Evolutionary conservation across 2,329 filamentous ascomycete species (phyloP).

Genomic region (Colletotrichum sp.): DNA sequence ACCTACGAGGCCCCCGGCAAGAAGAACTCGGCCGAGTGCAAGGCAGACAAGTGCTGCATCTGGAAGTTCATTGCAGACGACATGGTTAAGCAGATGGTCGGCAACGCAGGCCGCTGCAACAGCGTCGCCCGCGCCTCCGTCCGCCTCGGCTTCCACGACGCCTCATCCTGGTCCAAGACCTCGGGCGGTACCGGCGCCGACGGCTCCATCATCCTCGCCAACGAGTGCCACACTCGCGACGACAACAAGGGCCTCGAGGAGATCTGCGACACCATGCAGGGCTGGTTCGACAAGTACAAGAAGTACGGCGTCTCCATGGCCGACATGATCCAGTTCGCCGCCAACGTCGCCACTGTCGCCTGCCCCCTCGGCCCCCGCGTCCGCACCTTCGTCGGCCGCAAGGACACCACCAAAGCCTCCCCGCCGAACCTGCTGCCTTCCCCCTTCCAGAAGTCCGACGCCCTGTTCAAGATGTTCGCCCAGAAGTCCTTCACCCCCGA

Average conservation of each 20-base stretch:
- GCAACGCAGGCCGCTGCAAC: conserved; percentile 44
- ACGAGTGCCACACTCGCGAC: conserved; percentile 38
- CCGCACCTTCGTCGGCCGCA: conserved; percentile 55
- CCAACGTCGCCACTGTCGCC: conserved; percentile 53
- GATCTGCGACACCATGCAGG: conserved; percentile 43
- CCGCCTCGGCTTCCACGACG: conserved; percentile 54
- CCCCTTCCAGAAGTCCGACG: conserved; percentile 47
- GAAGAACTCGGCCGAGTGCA: conserved; percentile 32
- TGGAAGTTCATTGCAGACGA: conserved; percentile 49
- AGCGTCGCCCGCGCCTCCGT: conserved; percentile 47
- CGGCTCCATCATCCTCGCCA: conserved; percentile 46
- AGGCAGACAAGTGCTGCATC: conserved; percentile 46
- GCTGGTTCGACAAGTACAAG: conserved; percentile 47
- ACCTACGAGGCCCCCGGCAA: conserved; percentile 21
- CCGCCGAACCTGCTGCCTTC: conserved; percentile 48
- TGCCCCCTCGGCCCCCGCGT: conserved; percentile 52
- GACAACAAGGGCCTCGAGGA: conserved; percentile 54
- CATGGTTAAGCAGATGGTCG: conserved; percentile 39
- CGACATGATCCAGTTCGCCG: conserved; percentile 60
- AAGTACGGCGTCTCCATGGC: conserved; percentile 50
- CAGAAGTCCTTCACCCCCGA: conserved; percentile 58
- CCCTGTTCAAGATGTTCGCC: conserved; percentile 52
- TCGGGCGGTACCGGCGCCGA: conserved; percentile 49
- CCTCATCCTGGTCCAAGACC: conserved; percentile 46
- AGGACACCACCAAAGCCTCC: conserved; percentile 44